Evolutionary conservation across 148 eudicot species (phyloP), one percentile per base, ranked within the genome.

Genomic region (Chenopodium formosanum): DNA sequence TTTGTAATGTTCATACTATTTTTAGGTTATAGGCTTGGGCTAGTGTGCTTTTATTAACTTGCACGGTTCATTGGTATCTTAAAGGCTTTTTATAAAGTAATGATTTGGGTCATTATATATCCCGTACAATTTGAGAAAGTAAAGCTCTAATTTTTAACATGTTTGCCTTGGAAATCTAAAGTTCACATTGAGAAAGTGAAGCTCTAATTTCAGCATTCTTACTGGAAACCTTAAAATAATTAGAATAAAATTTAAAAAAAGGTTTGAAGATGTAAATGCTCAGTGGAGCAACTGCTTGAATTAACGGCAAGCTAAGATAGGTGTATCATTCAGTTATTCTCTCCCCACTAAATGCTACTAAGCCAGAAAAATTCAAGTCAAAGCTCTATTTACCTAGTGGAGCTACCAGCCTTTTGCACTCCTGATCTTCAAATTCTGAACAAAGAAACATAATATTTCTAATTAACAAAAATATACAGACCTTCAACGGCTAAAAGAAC

Each of bases 321-420:
- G 44, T 48, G 56, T 40, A 32, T 25, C 25, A 25, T 25, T 25
- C 25, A 25, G 25, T 74, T 83, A 87, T 12, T 53, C 37, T 32
- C 40, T 63, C 32, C 68, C 64, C 22, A 50, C 10, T 0, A 64
- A 52, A 22, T 22, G 32, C 25, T 25, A 25, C 25, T 25, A 25
- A 25, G 25, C 25, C 25, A 25, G 25, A 25, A 25, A 25, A 25
- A 25, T 25, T 25, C 25, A 25, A 25, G 31, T 12, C 12, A 11
- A 56, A 52, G 46, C 29, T 65, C 25, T 17, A 31, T n/a, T 90
- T 22, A 93, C 98, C 87, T 89, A 46, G 80, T 87, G 73, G 94
- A 77, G 86, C 90, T 90, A 79, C 98, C 93, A 74, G 92, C 94
- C 84, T 89, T 93, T 87, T 93, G 93, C 79, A 93, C 98, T 78